phyloP scores from a whole-genome alignment of 1,284 basidiomycete genomes.

The Pseudozyma hubeiensis region DNA sequence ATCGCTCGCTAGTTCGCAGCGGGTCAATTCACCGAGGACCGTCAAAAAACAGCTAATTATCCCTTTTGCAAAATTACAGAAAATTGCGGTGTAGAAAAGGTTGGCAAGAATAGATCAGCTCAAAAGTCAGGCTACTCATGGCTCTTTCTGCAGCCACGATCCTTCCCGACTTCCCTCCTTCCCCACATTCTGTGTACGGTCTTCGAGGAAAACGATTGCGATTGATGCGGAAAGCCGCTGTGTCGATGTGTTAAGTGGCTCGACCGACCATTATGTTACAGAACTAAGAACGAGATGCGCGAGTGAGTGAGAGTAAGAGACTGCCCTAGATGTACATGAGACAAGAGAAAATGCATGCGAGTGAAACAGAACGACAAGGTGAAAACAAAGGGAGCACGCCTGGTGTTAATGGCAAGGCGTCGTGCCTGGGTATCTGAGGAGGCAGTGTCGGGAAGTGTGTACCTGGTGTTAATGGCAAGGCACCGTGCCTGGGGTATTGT shows the following conservation, averaged over 20 bases:
- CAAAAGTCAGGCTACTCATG: too few species aligned
- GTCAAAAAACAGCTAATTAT: too few species aligned
- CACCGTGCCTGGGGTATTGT: conserved; percentile 33
- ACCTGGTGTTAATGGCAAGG: conserved; percentile 46
- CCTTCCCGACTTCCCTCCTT: too few species aligned
- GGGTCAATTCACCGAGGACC: too few species aligned
- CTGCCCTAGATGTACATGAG: conserved; percentile 17
- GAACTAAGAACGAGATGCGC: conserved; percentile 12
- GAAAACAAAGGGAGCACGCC: conserved; percentile 12
- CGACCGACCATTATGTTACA: conserved; percentile 46
- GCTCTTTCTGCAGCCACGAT: too few species aligned
- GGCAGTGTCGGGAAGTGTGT: conserved; percentile 9
- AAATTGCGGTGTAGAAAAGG: too few species aligned
- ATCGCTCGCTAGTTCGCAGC: neutral
- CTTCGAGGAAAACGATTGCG: conserved; percentile 34
- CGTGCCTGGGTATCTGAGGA: conserved; percentile 33
- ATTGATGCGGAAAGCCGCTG: conserved; percentile 7
- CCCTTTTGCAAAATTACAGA: too few species aligned
- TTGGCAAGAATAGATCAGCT: too few species aligned
- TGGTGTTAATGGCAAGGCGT: conserved; percentile 48
- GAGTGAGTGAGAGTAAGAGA: conserved; percentile 7
- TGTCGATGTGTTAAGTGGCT: conserved; percentile 58
- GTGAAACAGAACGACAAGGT: conserved; percentile 2
- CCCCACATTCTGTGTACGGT: too few species aligned
- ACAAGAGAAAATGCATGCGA: conserved; percentile 30